A percentile compares a stretch with the other conserved stretches of the same genome.
These are phyloP conservation scores for Chrysosporium keratinophilum DNA, from an alignment of 2,329 filamentous ascomycete species.

Conservation along the genomic window DNA sequence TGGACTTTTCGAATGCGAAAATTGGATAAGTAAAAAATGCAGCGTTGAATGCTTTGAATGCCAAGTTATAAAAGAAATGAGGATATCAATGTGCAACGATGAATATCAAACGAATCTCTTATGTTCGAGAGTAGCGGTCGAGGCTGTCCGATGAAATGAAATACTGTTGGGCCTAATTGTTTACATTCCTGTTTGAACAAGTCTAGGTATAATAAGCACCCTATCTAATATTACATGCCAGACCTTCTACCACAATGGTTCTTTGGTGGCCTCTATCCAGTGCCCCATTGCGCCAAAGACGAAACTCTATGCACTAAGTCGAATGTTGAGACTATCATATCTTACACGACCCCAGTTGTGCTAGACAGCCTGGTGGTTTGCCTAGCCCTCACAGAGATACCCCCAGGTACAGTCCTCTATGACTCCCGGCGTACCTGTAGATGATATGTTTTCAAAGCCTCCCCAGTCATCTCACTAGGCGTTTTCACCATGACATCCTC, in stretches of 20 bases:
- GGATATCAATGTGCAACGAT: conserved; percentile 5
- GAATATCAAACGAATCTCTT: background rate
- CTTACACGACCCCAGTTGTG: background rate
- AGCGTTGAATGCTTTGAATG: background rate
- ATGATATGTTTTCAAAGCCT: conserved; percentile 51
- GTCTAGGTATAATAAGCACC: background rate
- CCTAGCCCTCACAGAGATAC: no score
- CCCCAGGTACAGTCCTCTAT: background rate
- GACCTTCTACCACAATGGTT: background rate
- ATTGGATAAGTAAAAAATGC: conserved; percentile 36
- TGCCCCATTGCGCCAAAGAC: no score
- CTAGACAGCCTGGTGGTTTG: no score
- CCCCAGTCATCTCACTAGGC: conserved; percentile 57
- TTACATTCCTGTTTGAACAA: background rate
- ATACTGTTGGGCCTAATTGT: background rate
- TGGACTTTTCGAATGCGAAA: conserved; percentile 59
- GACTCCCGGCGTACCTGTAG: conserved; percentile 31
- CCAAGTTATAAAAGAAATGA: background rate
- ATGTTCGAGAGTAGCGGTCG: background rate
- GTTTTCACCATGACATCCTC: conserved; percentile 75
- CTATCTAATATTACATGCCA: background rate
- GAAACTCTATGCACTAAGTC: background rate
- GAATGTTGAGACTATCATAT: background rate
- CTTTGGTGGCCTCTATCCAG: no score
- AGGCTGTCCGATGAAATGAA: background rate